Evolutionary conservation across 345 rosid genomes (phyloP), one percentile per base, ranked within the genome.

Genomic region (Xanthoceras sorbifolium): DNA sequence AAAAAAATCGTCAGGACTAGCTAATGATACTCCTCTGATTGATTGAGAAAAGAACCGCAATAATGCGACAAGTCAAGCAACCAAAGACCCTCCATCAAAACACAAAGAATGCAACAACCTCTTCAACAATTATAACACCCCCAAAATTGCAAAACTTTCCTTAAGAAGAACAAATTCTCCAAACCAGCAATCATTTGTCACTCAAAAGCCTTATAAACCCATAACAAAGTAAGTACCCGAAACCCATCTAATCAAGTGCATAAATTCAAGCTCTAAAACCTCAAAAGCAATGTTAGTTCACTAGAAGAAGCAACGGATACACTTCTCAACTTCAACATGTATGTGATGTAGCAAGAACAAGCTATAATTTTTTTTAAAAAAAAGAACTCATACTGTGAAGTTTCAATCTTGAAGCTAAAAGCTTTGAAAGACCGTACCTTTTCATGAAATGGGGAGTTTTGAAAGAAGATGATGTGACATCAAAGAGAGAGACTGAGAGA

Each of bases 41-140:
- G 72, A 67, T 22, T 73, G 60, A 2, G 29, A 44, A 36, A 57
- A 20, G 60, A 52, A 23, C 42, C 73, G 14, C 17, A 34, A 73
- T 76, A 60, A 61, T 54, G 65, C 83, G 84, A 79, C 77, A 81
- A 75, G 65, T 76, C 64, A 72, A 77, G 79, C 81, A 32, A 74
- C 73, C 52, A 64, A 38, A 74, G 80, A 76, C 73, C 73, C 46
- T 63, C 71, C 67, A 73, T 67, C 64, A 12, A 67, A 81, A n/a
- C n/a, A n/a, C n/a, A n/a, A n/a, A n/a, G n/a, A n/a, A n/a, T n/a
- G n/a, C n/a, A 57, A 61, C 23, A 74, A 31, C 31, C 17, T 64
- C 64, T 67, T 72, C 46, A 15, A n/a, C 69, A 40, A 68, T 60
- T 5, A 64, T 38, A 78, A 61, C 59, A 25, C 34, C 64, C 64